Evolutionary conservation across 371 early-diverging fungal genomes (phyloP).

Genomic region (Apophysomyces ossiformis): DNA sequence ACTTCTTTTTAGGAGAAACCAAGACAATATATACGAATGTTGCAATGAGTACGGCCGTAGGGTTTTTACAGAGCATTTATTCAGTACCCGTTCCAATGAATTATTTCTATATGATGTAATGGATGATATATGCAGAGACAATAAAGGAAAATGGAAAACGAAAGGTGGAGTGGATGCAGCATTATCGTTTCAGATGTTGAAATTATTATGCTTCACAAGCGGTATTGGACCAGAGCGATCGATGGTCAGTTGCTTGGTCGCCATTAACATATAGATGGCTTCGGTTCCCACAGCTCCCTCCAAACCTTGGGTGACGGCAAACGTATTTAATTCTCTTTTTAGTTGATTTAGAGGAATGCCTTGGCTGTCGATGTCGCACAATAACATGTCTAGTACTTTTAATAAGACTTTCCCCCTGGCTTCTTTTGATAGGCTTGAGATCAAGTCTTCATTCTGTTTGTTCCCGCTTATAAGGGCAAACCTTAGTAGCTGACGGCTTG

Average conservation of each 20-base stretch:
- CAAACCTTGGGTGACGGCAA: background rate
- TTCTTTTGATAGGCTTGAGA: background rate
- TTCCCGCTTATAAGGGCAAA: background rate
- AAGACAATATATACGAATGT: too few species aligned
- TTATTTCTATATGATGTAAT: background rate
- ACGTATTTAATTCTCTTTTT: background rate
- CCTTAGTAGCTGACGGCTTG: background rate
- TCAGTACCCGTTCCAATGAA: too few species aligned
- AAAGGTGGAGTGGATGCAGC: too few species aligned
- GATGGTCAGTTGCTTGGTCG: background rate
- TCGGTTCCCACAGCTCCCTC: background rate
- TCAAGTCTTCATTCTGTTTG: background rate
- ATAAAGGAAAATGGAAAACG: too few species aligned
- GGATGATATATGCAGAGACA: background rate
- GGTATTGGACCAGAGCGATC: background rate
- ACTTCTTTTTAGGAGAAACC: too few species aligned
- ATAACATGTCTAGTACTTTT: background rate
- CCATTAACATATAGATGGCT: slow-evolving; percentile 9
- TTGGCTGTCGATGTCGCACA: background rate
- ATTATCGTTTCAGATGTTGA: background rate
- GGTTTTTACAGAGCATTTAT: too few species aligned
- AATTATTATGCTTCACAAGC: background rate
- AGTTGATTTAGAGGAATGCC: background rate
- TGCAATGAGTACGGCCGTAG: too few species aligned
- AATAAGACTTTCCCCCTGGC: background rate